Conservation (phyloP, 176 grass and related monocot species). For the Cenchrus fungigraminus region DNA sequence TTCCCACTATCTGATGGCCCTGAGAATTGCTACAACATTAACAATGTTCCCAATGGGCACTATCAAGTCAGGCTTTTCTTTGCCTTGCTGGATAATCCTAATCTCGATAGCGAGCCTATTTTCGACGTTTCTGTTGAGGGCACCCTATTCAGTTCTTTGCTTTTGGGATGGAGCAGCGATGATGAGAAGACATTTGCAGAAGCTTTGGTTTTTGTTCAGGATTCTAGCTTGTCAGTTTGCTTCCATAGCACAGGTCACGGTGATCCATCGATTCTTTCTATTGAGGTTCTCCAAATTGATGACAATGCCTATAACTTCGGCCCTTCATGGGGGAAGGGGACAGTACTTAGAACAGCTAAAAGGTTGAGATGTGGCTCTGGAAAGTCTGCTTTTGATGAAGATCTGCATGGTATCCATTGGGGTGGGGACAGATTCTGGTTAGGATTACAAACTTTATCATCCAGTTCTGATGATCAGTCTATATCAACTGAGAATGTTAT, state of each 20-base stretch:
- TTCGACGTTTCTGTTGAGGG: constrained; percentile 95
- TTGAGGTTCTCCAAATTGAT: constrained; percentile 93
- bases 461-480: constrained; percentile 65
- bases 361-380: constrained; percentile 86
- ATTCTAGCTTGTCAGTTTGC: constrained; percentile 72
- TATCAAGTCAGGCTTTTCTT: constrained; percentile 95
- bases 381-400: constrained; percentile 94
- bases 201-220: constrained; percentile 70
- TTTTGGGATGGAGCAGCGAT: constrained; percentile 79
- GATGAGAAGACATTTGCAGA: constrained; percentile 91
- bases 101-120: constrained; percentile 77
- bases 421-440: constrained; percentile 98
- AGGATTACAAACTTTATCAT: constrained; percentile 62
- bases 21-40: constrained; percentile 92
- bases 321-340: constrained; percentile 48
- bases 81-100: constrained; percentile 76
- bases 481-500: constrained; percentile 92
- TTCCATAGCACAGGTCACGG: constrained; percentile 98
- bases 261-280: constrained; percentile 95
- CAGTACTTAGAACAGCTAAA: constrained; percentile 80
- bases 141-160: constrained; percentile 84
- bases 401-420: constrained; percentile 69
- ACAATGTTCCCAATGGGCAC: constrained; percentile 70
- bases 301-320: constrained; percentile 82
- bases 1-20: constrained; percentile 92